Evolutionary conservation across 2,329 filamentous ascomycete species (phyloP).

Genomic region (Periconia sp.): DNA sequence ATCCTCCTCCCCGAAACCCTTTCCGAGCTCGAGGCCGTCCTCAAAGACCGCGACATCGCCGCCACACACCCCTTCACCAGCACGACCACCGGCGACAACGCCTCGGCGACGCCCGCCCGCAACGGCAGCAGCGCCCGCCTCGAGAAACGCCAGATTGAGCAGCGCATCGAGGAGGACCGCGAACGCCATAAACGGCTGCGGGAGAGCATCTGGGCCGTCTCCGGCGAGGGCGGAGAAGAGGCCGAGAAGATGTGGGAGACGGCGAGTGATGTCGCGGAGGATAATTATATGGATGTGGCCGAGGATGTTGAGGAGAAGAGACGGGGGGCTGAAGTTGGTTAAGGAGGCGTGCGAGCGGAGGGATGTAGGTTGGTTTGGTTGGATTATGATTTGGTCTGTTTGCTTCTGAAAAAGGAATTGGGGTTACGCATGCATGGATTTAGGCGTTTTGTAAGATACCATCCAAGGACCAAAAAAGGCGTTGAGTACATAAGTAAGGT

Average conservation of each 20-base stretch:
- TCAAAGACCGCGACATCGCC: slow-evolving; percentile 72
- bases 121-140: slow-evolving; percentile 54
- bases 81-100: neutral
- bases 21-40: slow-evolving; percentile 76
- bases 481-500: neutral
- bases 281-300: slow-evolving; percentile 74
- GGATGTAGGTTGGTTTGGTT: neutral
- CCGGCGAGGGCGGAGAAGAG: slow-evolving; percentile 63
- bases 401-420: neutral
- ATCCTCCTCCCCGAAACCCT: slow-evolving; percentile 77
- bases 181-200: slow-evolving; percentile 90
- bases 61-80: slow-evolving; percentile 22
- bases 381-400: neutral
- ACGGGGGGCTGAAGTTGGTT: slow-evolving; percentile 48
- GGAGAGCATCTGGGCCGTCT: slow-evolving; percentile 91
- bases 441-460: slow-evolving; percentile 38
- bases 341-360: too few relatives aligned
- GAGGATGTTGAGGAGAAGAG: slow-evolving; percentile 69
- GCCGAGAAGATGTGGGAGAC: slow-evolving; percentile 84
- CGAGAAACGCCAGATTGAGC: slow-evolving; percentile 88
- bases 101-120: neutral
- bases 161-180: slow-evolving; percentile 94
- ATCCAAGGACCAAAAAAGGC: slow-evolving; percentile 4
- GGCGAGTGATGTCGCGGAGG: slow-evolving; percentile 80
- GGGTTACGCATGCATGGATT: neutral